Base-by-base conservation (phyloP, 2,329 filamentous ascomycete species). In the Amauroascus niger region DNA sequence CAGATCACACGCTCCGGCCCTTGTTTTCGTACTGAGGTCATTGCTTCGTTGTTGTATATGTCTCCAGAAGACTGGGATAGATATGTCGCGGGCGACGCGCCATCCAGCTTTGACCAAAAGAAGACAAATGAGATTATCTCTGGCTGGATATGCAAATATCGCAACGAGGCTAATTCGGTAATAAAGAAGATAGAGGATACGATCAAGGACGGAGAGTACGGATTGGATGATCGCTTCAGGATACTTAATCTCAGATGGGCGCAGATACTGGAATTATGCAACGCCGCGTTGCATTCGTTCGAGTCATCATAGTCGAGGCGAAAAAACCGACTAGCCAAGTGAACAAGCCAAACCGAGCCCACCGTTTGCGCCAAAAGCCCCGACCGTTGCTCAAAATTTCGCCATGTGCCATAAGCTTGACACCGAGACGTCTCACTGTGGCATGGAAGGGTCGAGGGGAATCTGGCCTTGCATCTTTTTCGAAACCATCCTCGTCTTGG, bases 401-500 rank as follows among this genome's bases (percentile, higher is more conserved):
- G 2, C n/a, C 4, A 20, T 13, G 45, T 35, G 2, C 18, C 20
- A 33, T 24, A 30, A 30, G 33, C 20, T 9, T 26, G 37, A 14
- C 37, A 28, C 16, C 18, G 6, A 37, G 43, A 3, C 22, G 16
- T 22, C 30, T 39, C 18, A 54, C 14, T 43, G 20, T 30, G 18
- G 16, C 20, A 16, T n/a, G 9, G 53, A 51, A 2, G 49, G 30
- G 40, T 62, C 60, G 20, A 72, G 58, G 2, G 70, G 70, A 37
- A 72, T 63, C 3, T 66, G 63, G 8, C 58, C 60, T 18, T 58
- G 57, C 52, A 68, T 63, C 52, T 59, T 59, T 49, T 64, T 60
- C 37, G 61, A 60, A 20, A 73, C 64, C 62, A 81, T 69, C 37
- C 68, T 65, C 43, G 77, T 71, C 72, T 86, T 91, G 22, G 82